phyloP scores from a whole-genome alignment of 23 red algal genomes.

The Chondrus crispus region DNA sequence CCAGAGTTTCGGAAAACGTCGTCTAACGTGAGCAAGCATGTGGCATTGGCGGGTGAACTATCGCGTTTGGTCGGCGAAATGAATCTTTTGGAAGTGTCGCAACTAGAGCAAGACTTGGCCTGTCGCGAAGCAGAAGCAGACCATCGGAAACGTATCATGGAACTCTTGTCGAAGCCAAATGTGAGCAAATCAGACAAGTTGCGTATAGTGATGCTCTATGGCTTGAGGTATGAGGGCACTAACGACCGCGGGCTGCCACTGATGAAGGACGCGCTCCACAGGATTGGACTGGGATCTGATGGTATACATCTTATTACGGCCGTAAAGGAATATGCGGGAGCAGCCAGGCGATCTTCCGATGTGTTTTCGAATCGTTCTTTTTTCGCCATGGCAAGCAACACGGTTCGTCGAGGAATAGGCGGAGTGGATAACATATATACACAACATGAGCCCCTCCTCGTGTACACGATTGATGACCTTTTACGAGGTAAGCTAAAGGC shows the following conservation, averaged over 20 bases:
- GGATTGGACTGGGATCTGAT: constrained; percentile 5
- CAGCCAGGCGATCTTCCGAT: constrained; percentile 68
- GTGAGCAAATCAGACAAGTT: constrained; percentile 68
- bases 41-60: constrained; percentile 83
- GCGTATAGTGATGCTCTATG: constrained; percentile 76
- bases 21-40: constrained; percentile 88
- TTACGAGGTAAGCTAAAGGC: constrained; percentile 58
- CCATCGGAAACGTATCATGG: constrained; percentile 79
- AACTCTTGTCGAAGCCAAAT: constrained; percentile 36
- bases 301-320: constrained; percentile 46
- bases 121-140: constrained; percentile 84
- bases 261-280: constrained; percentile 54
- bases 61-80: constrained; percentile 68
- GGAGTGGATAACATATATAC: constrained; percentile 94
- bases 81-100: constrained; percentile 75
- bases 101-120: constrained; percentile 95
- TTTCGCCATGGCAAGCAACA: constrained; percentile 83
- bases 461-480: constrained; percentile 74
- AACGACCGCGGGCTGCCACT: constrained; percentile 25
- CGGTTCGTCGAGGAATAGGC: constrained; percentile 83
- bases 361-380: constrained; percentile 91
- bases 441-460: constrained; percentile 95
- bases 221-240: constrained; percentile 79
- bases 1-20: constrained; percentile 88
- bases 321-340: constrained; percentile 76